A percentile compares a stretch with the other conserved stretches of the same genome.
These are phyloP conservation scores for Leishmania arabica DNA, from an alignment of 208 protist genomes.

Conservation along the genomic window DNA sequence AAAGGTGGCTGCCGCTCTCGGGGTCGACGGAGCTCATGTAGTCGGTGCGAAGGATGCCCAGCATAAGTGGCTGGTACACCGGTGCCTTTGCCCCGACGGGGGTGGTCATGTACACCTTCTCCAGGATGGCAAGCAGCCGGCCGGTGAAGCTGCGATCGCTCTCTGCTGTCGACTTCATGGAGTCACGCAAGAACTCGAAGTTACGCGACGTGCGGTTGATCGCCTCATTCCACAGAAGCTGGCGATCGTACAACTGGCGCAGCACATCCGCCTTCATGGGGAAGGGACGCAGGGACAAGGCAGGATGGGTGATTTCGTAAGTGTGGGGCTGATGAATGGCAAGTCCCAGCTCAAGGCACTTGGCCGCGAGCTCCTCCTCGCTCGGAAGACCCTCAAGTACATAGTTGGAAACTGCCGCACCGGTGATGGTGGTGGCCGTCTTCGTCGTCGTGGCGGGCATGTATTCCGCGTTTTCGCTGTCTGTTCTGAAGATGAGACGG, in stretches of 20 bases:
- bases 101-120: constrained; percentile 65
- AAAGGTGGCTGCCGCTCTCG: constrained; percentile 1
- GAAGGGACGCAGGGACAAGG: constrained; percentile 63
- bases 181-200: constrained; percentile 56
- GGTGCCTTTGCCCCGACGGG: constrained; percentile 24
- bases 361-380: constrained; percentile 66
- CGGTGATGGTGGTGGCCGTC: background rate
- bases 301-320: constrained; percentile 48
- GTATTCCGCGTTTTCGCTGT: too few relatives aligned
- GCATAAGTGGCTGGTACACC: constrained; percentile 79
- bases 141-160: constrained; percentile 87
- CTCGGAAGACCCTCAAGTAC: constrained; percentile 34
- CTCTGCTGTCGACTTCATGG: constrained; percentile 61
- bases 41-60: constrained; percentile 94
- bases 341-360: constrained; percentile 77
- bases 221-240: constrained; percentile 84
- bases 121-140: constrained; percentile 79
- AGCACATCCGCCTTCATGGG: constrained; percentile 49
- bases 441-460: background rate
- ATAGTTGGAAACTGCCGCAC: background rate
- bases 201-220: constrained; percentile 81
- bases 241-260: constrained; percentile 36
- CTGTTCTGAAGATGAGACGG: background rate
- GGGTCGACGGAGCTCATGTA: constrained; percentile 86
- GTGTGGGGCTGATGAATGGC: constrained; percentile 54